phyloP scores from a whole-genome alignment of 1,284 basidiomycete genomes.

The Sphagnurus paluster region DNA sequence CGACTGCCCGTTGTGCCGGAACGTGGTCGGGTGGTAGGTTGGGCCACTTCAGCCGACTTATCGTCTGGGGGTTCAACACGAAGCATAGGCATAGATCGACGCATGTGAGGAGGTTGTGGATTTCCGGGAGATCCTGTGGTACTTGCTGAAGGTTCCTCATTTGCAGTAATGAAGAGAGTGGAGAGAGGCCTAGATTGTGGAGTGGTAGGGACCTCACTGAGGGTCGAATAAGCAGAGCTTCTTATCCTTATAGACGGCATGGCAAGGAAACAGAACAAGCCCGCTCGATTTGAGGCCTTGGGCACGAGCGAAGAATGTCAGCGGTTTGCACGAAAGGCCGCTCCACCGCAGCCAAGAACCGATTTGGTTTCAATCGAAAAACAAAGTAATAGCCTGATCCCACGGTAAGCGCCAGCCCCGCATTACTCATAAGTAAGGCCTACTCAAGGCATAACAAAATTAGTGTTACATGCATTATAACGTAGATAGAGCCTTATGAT shows the following conservation, averaged over 20 bases:
- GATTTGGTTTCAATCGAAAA: too few relatives aligned
- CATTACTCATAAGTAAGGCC: too few relatives aligned
- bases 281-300: too few relatives aligned
- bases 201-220: constrained; percentile 30
- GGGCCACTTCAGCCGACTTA: constrained; percentile 1
- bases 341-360: too few relatives aligned
- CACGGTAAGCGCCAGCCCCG: too few relatives aligned
- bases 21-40: constrained; percentile 22
- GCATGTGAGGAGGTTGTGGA: constrained; percentile 16
- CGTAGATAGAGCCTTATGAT: too few relatives aligned
- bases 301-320: not conserved
- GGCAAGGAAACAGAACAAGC: not conserved
- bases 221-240: constrained; percentile 41
- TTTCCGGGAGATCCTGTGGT: not conserved
- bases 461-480: too few relatives aligned
- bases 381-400: too few relatives aligned
- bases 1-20: constrained; percentile 28
- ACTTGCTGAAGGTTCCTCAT: constrained; percentile 5
- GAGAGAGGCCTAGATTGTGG: constrained; percentile 10
- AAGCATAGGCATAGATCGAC: constrained; percentile 22
- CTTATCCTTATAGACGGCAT: constrained; percentile 63
- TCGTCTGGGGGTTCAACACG: constrained; percentile 7
- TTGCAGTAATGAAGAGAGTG: constrained; percentile 11
- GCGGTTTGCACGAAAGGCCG: too few relatives aligned
- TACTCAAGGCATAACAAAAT: too few relatives aligned